phyloP scores from a whole-genome alignment of 2,329 filamentous ascomycete genomes.

The Fusarium stilboides region DNA sequence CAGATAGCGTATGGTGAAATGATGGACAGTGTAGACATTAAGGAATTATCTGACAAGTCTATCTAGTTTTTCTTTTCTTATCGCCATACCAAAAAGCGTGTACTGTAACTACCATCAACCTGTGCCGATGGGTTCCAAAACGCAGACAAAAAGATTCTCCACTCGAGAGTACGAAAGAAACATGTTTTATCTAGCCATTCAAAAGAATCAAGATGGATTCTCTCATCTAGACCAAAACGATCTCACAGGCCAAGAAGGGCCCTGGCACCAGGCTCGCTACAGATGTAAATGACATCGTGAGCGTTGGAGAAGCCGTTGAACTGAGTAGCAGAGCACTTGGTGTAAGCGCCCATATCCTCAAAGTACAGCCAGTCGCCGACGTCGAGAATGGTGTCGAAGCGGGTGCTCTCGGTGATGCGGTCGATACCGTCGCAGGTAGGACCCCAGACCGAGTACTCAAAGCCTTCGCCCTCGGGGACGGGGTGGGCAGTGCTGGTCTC shows the following conservation, averaged over 20 bases:
- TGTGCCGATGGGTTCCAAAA: constrained; percentile 16
- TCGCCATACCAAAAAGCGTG: constrained; percentile 1
- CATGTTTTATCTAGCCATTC: neutral
- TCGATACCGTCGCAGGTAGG: constrained; percentile 99
- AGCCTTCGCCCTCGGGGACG: constrained; percentile 64
- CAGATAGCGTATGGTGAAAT: neutral
- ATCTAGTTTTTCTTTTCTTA: constrained; percentile 23
- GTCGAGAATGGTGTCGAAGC: constrained; percentile 82
- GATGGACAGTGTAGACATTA: constrained; percentile 8
- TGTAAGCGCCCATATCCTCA: constrained; percentile 98
- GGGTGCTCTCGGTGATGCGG: constrained; percentile 87
- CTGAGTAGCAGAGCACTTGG: constrained; percentile 95
- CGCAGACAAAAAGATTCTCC: constrained; percentile 31
- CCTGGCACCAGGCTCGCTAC: constrained; percentile 89
- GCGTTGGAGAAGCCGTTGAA: constrained; percentile 98
- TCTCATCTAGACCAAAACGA: neutral
- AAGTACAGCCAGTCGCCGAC: constrained; percentile 99
- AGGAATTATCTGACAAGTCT: constrained; percentile 11
- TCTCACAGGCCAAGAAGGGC: constrained; percentile 70
- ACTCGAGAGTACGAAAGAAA: constrained; percentile 41
- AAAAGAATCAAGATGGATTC: neutral
- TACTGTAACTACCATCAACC: constrained; percentile 2
- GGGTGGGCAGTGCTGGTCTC: constrained; percentile 67
- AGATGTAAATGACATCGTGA: constrained; percentile 95
- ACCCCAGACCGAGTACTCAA: constrained; percentile 97